A percentile compares a stretch with the other conserved stretches of the same genome.
Conservation (phyloP, 805 yeast genomes). For the Geotrichum ghanense region DNA sequence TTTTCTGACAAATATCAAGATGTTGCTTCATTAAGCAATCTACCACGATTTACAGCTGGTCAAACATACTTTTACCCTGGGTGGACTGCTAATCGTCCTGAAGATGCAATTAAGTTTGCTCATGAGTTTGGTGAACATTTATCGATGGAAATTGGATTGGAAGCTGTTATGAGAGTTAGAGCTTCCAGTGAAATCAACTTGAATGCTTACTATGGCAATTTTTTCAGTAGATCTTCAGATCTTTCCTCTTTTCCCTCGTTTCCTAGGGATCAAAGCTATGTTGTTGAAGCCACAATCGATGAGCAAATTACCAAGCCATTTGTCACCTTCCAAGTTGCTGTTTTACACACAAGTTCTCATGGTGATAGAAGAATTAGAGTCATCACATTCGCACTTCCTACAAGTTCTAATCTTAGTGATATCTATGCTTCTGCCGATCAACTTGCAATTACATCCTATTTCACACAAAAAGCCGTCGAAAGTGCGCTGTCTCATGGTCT, state of each 20-base stretch:
- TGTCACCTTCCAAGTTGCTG: constrained; percentile 81
- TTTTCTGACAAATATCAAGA: constrained; percentile 80
- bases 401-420: constrained; percentile 64
- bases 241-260: constrained; percentile 93
- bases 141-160: constrained; percentile 80
- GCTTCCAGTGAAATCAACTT: constrained; percentile 83
- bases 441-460: constrained; percentile 71
- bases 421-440: constrained; percentile 95
- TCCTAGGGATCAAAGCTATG: constrained; percentile 93
- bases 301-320: constrained; percentile 72
- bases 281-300: constrained; percentile 76
- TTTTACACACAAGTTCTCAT: constrained; percentile 72
- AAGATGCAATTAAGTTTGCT: constrained; percentile 78
- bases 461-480: constrained; percentile 77
- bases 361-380: constrained; percentile 95
- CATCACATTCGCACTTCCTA: constrained; percentile 79
- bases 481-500: constrained; percentile 53
- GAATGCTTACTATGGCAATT: constrained; percentile 82
- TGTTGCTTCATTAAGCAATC: constrained; percentile 81
- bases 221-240: constrained; percentile 90
- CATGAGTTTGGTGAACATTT: constrained; percentile 81
- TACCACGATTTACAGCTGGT: constrained; percentile 92
- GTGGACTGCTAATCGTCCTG: constrained; percentile 70
- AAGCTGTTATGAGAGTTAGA: constrained; percentile 91
- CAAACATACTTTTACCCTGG: constrained; percentile 95